A percentile compares a stretch with the other conserved stretches of the same genome.
These are phyloP conservation scores for Isoetes taiwanensis DNA, from an alignment of 75 land plant genomes.

Conservation along the genomic window DNA sequence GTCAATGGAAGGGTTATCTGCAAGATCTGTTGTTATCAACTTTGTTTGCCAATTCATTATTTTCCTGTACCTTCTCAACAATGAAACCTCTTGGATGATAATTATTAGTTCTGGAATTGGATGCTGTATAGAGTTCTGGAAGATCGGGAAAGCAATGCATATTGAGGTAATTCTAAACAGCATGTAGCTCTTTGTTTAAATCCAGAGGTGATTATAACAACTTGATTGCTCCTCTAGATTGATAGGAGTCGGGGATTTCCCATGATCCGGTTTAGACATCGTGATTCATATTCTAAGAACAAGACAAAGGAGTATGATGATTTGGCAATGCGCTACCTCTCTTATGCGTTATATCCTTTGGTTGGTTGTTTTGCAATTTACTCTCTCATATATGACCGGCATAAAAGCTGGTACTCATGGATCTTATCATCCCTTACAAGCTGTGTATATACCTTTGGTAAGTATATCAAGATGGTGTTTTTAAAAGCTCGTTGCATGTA, in stretches of 20 bases:
- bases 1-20: constrained; percentile 98
- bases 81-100: constrained; percentile 99
- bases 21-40: constrained; percentile 86
- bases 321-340: constrained; percentile 88
- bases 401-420: constrained; percentile 99
- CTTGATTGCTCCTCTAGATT: constrained; percentile 35
- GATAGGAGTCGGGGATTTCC: constrained; percentile 74
- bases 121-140: constrained; percentile 98
- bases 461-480: constrained; percentile 11
- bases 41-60: constrained; percentile 79
- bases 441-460: constrained; percentile 98
- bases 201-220: neutral
- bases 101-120: constrained; percentile 94
- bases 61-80: constrained; percentile 91
- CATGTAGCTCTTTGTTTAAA: neutral
- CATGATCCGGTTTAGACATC: constrained; percentile 67
- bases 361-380: constrained; percentile 70
- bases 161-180: constrained; percentile 56
- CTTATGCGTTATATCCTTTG: constrained; percentile 70
- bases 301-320: constrained; percentile 99
- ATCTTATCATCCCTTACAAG: constrained; percentile 88
- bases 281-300: constrained; percentile 81
- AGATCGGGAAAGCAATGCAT: constrained; percentile 99
- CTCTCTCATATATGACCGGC: constrained; percentile 88
- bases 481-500: neutral